Base-by-base conservation (phyloP, 2,329 filamentous ascomycete genomes). In the Penicillium aurantiogriseum region DNA sequence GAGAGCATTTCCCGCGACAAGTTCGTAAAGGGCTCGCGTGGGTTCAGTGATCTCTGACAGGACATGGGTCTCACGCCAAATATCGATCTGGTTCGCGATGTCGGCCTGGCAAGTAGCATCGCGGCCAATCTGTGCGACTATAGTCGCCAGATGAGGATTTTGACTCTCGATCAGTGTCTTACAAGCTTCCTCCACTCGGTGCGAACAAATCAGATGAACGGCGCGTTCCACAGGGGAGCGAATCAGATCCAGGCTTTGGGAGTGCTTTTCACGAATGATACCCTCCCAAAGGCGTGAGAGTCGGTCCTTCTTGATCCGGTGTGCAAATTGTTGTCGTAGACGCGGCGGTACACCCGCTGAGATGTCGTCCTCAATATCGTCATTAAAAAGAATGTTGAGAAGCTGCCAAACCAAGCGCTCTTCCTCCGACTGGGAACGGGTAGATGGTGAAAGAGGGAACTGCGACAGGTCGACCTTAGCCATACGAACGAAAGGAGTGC, bases 1-100 rank as follows among this genome's bases (percentile, higher is more conserved):
- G 62, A 90, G 88, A n/a, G 91, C 87, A 63, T 97, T 94, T 38
- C 95, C 94, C 31, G 91, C 86, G 11, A 97, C 80, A 29, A 99
- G 82, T 73, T 96, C 91, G 71, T 97, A 99, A 35, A 99, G 81
- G 9, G 92, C 88, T 54, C 94, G 88, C 44, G 96, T 85, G 1
- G 91, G 82, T 63, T 94, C 88, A 17, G 85, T 87, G 74, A 99
- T 92, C 72, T 99, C 95, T 1, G 91, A 90, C 19, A 96, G 83
- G 46, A 93, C 85, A 69, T 92, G 91, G 36, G 90, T 86, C 29
- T 90, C 84, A 36, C 88, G 86, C 94, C 94, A 99, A 50, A 89
- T 87, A 58, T 87, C 85, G 51, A 99, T 82, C 72, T 99, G 94
- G 55, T 87, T 82, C 25, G 81, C 81, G 77, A 97, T 90, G 60